A percentile compares a stretch with the other conserved stretches of the same genome.
Evolutionary conservation across 208 protist genomes (phyloP).

Genomic region (Wallacemonas rigidus): DNA sequence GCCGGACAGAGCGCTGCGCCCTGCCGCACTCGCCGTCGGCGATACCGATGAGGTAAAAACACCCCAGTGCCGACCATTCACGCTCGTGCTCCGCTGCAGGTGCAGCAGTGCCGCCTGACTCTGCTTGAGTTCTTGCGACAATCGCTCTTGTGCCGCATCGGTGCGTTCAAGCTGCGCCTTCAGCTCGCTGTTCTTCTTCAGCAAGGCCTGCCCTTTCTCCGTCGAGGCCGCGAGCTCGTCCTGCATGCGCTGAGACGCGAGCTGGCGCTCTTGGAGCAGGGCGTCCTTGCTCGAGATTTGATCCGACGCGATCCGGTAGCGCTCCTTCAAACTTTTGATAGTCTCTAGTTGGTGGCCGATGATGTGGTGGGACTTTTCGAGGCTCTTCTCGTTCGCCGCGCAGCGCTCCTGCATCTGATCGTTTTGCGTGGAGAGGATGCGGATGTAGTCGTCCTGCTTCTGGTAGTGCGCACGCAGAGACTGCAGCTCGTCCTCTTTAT

Average conservation of each 20-base stretch:
- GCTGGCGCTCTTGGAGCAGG: slow-evolving; percentile 61
- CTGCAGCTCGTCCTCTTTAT: slow-evolving; percentile 65
- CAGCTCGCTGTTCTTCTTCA: slow-evolving; percentile 62
- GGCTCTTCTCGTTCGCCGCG: slow-evolving; percentile 37
- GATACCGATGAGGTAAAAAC: slow-evolving; percentile 21
- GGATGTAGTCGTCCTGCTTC: slow-evolving; percentile 80
- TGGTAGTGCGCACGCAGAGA: slow-evolving; percentile 67
- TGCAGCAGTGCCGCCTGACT: slow-evolving; percentile 78
- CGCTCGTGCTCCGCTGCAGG: slow-evolving; percentile 75
- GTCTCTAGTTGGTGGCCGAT: slow-evolving; percentile 81
- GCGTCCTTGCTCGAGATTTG: slow-evolving; percentile 57
- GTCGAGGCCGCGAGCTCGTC: slow-evolving; percentile 48
- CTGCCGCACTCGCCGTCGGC: neutral
- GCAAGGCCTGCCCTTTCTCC: slow-evolving; percentile 41
- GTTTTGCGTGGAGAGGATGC: slow-evolving; percentile 73
- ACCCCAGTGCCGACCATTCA: slow-evolving; percentile 71
- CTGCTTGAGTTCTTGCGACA: slow-evolving; percentile 75
- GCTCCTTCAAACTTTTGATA: slow-evolving; percentile 65
- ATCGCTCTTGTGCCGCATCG: slow-evolving; percentile 58
- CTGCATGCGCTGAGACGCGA: slow-evolving; percentile 31
- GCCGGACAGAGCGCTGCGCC: neutral
- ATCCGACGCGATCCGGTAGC: slow-evolving; percentile 51
- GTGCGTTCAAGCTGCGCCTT: slow-evolving; percentile 69
- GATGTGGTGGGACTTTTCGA: slow-evolving; percentile 87
- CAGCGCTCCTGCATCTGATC: slow-evolving; percentile 51